Evolutionary conservation across 805 yeast species (phyloP), one percentile per base, ranked within the genome.

Genomic region (Myxozyma geophila): DNA sequence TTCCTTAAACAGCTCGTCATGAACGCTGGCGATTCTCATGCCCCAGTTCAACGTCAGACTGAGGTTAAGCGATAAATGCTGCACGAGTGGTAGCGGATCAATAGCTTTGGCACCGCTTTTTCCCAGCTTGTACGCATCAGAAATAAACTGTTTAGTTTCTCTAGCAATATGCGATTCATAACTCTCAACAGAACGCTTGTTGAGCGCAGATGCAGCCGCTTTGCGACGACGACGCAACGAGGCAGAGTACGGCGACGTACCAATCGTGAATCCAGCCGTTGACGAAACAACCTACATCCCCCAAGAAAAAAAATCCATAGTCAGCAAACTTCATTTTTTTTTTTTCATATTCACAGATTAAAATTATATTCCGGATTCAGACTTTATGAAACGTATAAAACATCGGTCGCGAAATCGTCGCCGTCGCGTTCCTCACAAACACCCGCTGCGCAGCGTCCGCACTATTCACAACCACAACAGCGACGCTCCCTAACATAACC

Each of bases 401-500:
- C 21, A 80, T 74, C 0, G 95, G 95, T 48, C 96, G 77, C 1
- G 93, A 88, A 69, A 84, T 86, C 64, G 83, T 83, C 2, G 86
- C 82, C 40, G 78, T 72, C 7, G 85, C 76, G 67, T 79, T 78
- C 36, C 74, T 74, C 35, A 81, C 73, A 89, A 89, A 87, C 2
- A 89, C 74, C 28, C 76, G 76, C 44, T 75, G 73, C 0, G 86
- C 84, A 7, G 87, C 81, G 3, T 80, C 82, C 67, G 77, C 86
- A 0, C 88, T 81, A 71, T 89, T 87, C n/a, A 85, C 92, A 17
- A 89, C 86, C 12, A 89, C 80, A 0, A 87, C 82, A 13, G 82
- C 75, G 46, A 75, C 78, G 19, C 72, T 75, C 0, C 96, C 96
- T 59, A 89, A 74, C 53, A 88, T 74, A 50, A 88, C 78, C 69